A percentile compares a stretch with the other conserved stretches of the same genome.
Evolutionary conservation across 2,329 filamentous ascomycete species (phyloP).

Genomic region (Didymella lethalis): DNA sequence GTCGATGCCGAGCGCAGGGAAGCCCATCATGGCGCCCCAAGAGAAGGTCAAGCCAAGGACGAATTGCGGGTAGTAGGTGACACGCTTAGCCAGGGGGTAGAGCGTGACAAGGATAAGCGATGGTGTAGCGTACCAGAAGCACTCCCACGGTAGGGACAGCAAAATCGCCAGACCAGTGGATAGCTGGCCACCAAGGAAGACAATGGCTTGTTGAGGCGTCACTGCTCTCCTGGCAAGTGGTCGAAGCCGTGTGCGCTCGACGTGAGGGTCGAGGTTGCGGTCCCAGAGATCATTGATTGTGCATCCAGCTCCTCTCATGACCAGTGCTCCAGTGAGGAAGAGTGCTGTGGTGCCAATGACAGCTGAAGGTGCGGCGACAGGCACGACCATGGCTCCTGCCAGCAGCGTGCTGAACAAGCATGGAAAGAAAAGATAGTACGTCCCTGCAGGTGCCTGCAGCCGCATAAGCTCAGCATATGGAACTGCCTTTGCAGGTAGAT

Average conservation of each 20-base stretch:
- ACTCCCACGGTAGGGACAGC: constrained; percentile 76
- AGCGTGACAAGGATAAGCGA: constrained; percentile 75
- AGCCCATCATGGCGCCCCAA: constrained; percentile 89
- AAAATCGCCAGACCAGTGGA: constrained; percentile 76
- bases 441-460: constrained; percentile 81
- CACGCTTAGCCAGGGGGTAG: constrained; percentile 84
- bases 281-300: constrained; percentile 93
- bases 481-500: constrained; percentile 72
- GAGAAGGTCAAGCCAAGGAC: constrained; percentile 86
- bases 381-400: constrained; percentile 73
- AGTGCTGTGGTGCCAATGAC: constrained; percentile 70
- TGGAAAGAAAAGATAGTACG: constrained; percentile 85
- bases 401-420: constrained; percentile 85
- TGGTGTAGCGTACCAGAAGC: constrained; percentile 79
- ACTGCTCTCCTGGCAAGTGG: constrained; percentile 83
- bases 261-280: constrained; percentile 82
- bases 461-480: constrained; percentile 85
- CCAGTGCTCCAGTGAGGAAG: constrained; percentile 77
- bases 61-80: constrained; percentile 87
- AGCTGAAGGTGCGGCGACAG: constrained; percentile 66
- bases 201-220: constrained; percentile 72
- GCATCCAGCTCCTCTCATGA: constrained; percentile 89
- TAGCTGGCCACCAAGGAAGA: constrained; percentile 78
- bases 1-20: constrained; percentile 81
- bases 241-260: constrained; percentile 76